Evolutionary conservation across 2,329 filamentous ascomycete genomes (phyloP).

Genomic region (Pseudopithomyces chartarum): DNA sequence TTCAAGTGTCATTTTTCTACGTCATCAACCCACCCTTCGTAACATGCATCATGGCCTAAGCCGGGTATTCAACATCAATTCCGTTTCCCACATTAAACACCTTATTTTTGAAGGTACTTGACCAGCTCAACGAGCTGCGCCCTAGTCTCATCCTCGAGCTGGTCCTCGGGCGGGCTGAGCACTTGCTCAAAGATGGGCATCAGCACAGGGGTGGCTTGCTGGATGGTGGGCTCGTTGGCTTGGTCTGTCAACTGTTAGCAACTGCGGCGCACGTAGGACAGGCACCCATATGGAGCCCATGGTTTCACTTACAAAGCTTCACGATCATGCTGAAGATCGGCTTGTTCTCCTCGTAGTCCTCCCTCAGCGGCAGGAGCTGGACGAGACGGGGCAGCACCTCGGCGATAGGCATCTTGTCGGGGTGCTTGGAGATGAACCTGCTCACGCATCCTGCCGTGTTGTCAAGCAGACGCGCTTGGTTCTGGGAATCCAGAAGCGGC

Average conservation of each 20-base stretch:
- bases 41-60: constrained; percentile 9
- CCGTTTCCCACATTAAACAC: background rate
- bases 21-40: background rate
- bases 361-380: constrained; percentile 80
- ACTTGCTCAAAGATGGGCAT: constrained; percentile 75
- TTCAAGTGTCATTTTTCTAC: constrained; percentile 5
- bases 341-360: constrained; percentile 96
- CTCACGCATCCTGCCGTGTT: constrained; percentile 91
- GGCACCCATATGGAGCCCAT: too few relatives aligned
- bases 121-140: constrained; percentile 69
- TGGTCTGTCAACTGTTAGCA: constrained; percentile 57
- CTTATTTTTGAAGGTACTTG: constrained; percentile 51
- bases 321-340: constrained; percentile 91
- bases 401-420: constrained; percentile 77
- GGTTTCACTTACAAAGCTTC: constrained; percentile 70
- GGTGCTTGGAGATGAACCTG: constrained; percentile 89
- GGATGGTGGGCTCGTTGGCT: constrained; percentile 69
- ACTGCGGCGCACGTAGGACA: background rate
- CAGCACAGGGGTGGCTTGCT: constrained; percentile 71
- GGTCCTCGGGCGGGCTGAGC: constrained; percentile 71
- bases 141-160: constrained; percentile 75
- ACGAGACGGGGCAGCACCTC: constrained; percentile 84
- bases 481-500: constrained; percentile 75
- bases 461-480: constrained; percentile 83
- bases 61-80: constrained; percentile 12